These are phyloP conservation scores for Catenaria anguillulae DNA, from an alignment of 371 early-diverging fungal species.

Conservation along the genomic window DNA sequence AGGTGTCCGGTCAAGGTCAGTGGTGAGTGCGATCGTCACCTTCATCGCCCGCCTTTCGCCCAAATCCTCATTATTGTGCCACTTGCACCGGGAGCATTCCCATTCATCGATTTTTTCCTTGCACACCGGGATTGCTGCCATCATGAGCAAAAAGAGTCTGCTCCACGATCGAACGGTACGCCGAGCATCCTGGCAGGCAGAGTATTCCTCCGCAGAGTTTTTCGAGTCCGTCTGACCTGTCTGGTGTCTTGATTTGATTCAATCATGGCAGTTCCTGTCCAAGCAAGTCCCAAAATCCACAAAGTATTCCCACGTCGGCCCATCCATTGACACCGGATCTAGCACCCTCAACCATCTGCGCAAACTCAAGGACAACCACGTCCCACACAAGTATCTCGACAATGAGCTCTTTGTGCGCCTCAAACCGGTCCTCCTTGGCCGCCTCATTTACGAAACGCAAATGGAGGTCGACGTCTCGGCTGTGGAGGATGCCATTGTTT, in stretches of 20 bases:
- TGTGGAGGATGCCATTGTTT: background rate
- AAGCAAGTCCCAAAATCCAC: background rate
- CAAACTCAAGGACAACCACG: too few species aligned
- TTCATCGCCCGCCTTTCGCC: too few species aligned
- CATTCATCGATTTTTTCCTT: too few species aligned
- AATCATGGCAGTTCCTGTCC: background rate
- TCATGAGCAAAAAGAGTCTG: slow-evolving; percentile 11
- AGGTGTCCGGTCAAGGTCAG: too few species aligned
- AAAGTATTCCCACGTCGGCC: background rate
- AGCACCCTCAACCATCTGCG: background rate
- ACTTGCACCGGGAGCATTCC: too few species aligned
- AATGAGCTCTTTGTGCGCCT: background rate
- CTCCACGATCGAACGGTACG: slow-evolving; percentile 25
- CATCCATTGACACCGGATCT: background rate
- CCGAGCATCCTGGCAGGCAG: too few species aligned
- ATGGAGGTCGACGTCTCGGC: background rate
- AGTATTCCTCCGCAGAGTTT: too few species aligned
- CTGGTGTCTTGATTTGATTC: too few species aligned
- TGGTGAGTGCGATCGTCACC: too few species aligned
- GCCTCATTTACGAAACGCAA: background rate
- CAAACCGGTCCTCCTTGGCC: background rate
- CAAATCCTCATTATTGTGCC: too few species aligned
- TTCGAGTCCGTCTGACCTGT: too few species aligned
- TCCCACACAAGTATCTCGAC: background rate
- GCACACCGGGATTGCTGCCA: too few species aligned